Base-by-base conservation (phyloP, 768 basidiomycete genomes). In the Lepiota brunneoincarnata region DNA sequence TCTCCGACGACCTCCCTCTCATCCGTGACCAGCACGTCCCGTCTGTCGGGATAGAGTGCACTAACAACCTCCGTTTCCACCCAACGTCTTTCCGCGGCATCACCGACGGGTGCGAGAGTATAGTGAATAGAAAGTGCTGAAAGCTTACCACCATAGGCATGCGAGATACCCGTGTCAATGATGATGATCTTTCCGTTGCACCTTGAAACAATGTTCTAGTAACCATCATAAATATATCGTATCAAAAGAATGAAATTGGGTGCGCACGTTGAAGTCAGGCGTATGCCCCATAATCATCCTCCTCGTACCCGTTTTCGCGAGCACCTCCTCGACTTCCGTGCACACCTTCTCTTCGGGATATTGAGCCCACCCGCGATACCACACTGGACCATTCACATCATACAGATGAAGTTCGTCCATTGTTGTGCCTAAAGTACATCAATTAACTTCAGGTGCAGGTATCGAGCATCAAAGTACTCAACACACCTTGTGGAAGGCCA, bases 221-320 rank as follows among this genome's bases (percentile, higher is more conserved):
- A 28, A 14, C 41, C 44, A 6, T 37, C 56, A n/a, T 50, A 47
- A 41, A 28, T 10, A 21, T 18, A 21, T 18, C 2, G 18, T 2
- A 7, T 21, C 20, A 12, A 18, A 57, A 17, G 4, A 65, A 9
- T 15, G 20, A 36, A 23, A 7, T 20, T 23, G 15, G 9, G 11
- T 6, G 17, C 75, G 23, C 58, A 84, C 87, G 56, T 77, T 76
- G 61, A 97, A 93, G 66, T 95, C 79, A 1, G 97, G 96, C 0
- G 97, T 98, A 68, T 98, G 97, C 0, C 96, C 96, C 93, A 97
- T 94, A 41, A 99, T 81, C 84, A 95, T 85, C 60, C 93, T 75
- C 55, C 91, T 72, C 23, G 91, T 94, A 1, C 93, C 93, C 1
- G 91, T 87, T 67, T 79, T 82, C 28, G 77, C 65, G 48, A 91